A percentile compares a stretch with the other conserved stretches of the same genome.
These are phyloP conservation scores for Clathrus columnatus DNA, from an alignment of 768 basidiomycete species.

Conservation along the genomic window DNA sequence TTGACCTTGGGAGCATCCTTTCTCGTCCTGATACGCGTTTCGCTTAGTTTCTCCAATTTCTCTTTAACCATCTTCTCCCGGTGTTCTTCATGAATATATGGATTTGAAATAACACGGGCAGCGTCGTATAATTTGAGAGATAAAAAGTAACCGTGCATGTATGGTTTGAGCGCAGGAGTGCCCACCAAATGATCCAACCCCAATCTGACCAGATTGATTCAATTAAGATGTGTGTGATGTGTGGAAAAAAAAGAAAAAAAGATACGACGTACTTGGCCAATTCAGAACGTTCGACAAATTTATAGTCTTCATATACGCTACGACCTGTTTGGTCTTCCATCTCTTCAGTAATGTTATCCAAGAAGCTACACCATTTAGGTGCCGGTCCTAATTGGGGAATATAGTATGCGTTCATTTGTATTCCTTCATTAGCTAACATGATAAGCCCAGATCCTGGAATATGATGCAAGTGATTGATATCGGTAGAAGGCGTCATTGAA, in stretches of 20 bases:
- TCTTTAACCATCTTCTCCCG: constrained; percentile 80
- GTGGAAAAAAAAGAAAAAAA: neutral
- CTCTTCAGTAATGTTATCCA: constrained; percentile 97
- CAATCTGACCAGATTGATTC: constrained; percentile 40
- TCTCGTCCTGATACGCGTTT: constrained; percentile 81
- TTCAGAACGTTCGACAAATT: constrained; percentile 86
- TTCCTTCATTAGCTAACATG: constrained; percentile 93
- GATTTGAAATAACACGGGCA: constrained; percentile 91
- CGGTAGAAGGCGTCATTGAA: constrained; percentile 83
- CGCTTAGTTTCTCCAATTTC: constrained; percentile 89
- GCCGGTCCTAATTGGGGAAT: constrained; percentile 95
- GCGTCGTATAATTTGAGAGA: constrained; percentile 94
- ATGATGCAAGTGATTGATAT: constrained; percentile 87
- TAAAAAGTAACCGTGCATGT: constrained; percentile 99
- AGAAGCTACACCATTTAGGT: constrained; percentile 93
- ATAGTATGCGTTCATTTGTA: constrained; percentile 90
- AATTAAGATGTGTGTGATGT: neutral
- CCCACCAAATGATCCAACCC: constrained; percentile 94
- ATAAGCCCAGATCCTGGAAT: constrained; percentile 83
- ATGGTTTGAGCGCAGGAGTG: constrained; percentile 92
- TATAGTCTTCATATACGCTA: constrained; percentile 91
- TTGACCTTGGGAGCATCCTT: constrained; percentile 73
- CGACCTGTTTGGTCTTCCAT: constrained; percentile 83
- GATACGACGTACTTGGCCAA: constrained; percentile 59
- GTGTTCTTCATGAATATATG: constrained; percentile 91